Evolutionary conservation across 805 yeast species (phyloP).

Genomic region (Scheffersomyces stipitis): DNA sequence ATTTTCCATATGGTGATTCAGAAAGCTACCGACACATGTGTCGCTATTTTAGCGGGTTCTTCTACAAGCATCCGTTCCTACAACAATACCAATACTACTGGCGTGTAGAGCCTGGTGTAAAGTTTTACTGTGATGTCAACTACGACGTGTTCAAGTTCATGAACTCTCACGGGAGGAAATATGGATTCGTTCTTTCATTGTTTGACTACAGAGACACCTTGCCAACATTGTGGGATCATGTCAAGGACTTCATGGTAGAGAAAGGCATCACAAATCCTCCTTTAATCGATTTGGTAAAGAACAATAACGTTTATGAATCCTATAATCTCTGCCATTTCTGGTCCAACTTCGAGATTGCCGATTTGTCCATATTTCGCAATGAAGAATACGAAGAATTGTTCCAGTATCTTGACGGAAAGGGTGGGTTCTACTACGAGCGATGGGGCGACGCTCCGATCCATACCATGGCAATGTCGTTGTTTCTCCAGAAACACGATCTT

Average conservation of each 20-base stretch:
- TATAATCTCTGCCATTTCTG: conserved; percentile 86
- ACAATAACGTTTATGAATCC: conserved; percentile 6
- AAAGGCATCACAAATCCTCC: conserved; percentile 23
- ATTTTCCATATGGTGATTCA: conserved; percentile 56
- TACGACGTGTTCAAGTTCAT: conserved; percentile 63
- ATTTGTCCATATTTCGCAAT: conserved; percentile 70
- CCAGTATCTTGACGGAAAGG: conserved; percentile 61
- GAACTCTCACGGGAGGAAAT: conserved; percentile 53
- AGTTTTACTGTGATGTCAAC: conserved; percentile 58
- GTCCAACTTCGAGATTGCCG: conserved; percentile 92
- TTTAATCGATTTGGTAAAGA: conserved; percentile 13
- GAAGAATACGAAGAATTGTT: conserved; percentile 67
- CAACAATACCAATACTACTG: conserved; percentile 66
- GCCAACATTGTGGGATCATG: conserved; percentile 60
- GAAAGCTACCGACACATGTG: conserved; percentile 73
- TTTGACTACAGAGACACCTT: conserved; percentile 65
- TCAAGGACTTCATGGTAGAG: conserved; percentile 42
- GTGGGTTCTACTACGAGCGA: conserved; percentile 87
- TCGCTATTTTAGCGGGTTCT: conserved; percentile 51
- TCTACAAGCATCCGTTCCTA: conserved; percentile 60
- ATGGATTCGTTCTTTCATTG: conserved; percentile 68
- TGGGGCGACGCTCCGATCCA: conserved; percentile 99
- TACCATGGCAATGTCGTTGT: conserved; percentile 79
- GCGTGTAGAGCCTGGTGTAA: conserved; percentile 75
- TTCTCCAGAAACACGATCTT: conserved; percentile 63